A percentile compares a stretch with the other conserved stretches of the same genome.
Conservation (phyloP, 345 rosid genomes). For the Brassica napus region DNA sequence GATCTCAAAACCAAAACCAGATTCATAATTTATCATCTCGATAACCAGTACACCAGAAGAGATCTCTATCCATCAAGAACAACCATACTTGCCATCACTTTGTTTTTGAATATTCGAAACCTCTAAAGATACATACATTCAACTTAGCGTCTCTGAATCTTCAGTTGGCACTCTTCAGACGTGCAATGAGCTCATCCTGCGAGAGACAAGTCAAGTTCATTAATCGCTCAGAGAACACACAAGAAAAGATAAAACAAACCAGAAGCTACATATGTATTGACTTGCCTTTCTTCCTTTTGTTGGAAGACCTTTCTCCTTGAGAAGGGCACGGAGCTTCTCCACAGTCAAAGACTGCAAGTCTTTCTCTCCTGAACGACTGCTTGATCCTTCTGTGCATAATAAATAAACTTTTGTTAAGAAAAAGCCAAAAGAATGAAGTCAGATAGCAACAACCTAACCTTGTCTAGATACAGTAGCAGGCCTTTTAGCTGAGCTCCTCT, state of each 20-base stretch:
- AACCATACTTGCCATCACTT: neutral
- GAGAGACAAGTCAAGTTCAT: neutral
- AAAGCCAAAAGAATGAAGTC: neutral
- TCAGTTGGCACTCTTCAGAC: slow-evolving; percentile 60
- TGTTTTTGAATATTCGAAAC: neutral
- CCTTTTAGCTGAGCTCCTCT: slow-evolving; percentile 66
- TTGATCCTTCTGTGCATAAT: slow-evolving; percentile 58
- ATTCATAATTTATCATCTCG: slow-evolving; percentile 12
- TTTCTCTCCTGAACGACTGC: slow-evolving; percentile 57
- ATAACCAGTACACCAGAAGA: slow-evolving; percentile 6
- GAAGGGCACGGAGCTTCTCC: slow-evolving; percentile 84
- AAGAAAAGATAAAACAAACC: neutral
- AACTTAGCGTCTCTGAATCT: neutral
- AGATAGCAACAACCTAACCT: slow-evolving; percentile 43
- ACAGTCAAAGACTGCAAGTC: slow-evolving; percentile 75
- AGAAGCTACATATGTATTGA: neutral
- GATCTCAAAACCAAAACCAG: slow-evolving; percentile 3
- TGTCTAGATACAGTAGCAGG: slow-evolving; percentile 54
- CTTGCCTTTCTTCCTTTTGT: slow-evolving; percentile 82
- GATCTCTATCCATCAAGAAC: slow-evolving; percentile 10
- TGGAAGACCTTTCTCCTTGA: slow-evolving; percentile 78
- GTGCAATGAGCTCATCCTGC: slow-evolving; percentile 91
- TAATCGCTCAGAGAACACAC: neutral
- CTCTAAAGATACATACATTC: slow-evolving; percentile 22
- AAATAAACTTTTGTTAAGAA: neutral